Conservation (phyloP, 129 eudicot genomes). For the Deinandra increscens region DNA sequence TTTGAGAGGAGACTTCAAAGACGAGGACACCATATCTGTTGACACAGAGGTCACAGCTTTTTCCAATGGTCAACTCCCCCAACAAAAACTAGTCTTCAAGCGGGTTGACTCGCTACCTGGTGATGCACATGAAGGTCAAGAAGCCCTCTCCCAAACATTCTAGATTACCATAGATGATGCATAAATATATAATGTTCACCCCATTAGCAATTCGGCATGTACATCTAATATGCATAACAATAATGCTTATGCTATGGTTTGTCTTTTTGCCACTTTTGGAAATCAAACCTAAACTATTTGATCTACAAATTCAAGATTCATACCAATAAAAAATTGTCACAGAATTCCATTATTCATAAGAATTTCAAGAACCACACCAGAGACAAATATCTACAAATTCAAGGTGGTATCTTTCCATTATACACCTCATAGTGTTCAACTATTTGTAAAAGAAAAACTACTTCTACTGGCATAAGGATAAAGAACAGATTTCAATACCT, state of each 20-base stretch:
- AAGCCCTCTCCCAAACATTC: conserved; percentile 42
- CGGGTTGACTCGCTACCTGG: conserved; percentile 35
- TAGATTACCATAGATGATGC: conserved; percentile 20
- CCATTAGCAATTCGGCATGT: conserved; percentile 19
- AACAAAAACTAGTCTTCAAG: conserved; percentile 76
- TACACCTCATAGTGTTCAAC: too few species aligned
- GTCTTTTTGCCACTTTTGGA: background rate
- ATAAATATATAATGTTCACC: conserved; percentile 3
- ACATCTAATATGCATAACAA: conserved; percentile 17
- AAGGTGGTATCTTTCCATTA: too few species aligned
- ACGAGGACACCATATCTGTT: conserved; percentile 68
- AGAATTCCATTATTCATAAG: too few species aligned
- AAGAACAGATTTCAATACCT: too few species aligned
- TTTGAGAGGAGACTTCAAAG: conserved; percentile 88
- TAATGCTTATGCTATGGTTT: conserved; percentile 16
- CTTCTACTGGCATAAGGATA: background rate
- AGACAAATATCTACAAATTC: too few species aligned
- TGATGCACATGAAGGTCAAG: conserved; percentile 38
- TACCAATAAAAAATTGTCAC: too few species aligned
- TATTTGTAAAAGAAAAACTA: too few species aligned
- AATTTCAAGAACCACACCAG: too few species aligned
- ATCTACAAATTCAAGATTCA: too few species aligned
- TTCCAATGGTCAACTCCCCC: conserved; percentile 87
- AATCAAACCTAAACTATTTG: too few species aligned
- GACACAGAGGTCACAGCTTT: conserved; percentile 90